Percentiles rank a stretch among this genome's conserved stretches.
These are phyloP conservation scores for Penicillium sumatraense DNA, from an alignment of 2,329 filamentous ascomycete genomes.

Conservation along the genomic window DNA sequence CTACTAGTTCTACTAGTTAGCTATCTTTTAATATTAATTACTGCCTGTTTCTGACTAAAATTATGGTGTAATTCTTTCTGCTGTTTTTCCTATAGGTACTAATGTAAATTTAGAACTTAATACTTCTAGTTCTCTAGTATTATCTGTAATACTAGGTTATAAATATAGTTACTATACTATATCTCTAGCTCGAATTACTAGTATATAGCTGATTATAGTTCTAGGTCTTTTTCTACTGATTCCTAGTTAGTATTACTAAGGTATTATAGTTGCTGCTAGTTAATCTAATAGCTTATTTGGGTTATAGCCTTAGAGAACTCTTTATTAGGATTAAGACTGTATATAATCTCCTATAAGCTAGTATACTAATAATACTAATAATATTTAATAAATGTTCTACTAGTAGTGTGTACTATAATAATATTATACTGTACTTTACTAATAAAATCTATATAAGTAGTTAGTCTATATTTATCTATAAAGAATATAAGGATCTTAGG, in stretches of 20 bases:
- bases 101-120: neutral
- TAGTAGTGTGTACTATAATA: slow-evolving; percentile 27
- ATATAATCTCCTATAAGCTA: slow-evolving; percentile 26
- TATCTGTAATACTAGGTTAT: neutral
- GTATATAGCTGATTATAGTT: neutral
- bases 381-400: slow-evolving; percentile 29
- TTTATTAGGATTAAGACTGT: slow-evolving; percentile 21
- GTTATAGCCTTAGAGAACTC: slow-evolving; percentile 20
- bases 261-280: slow-evolving; percentile 21
- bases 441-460: slow-evolving; percentile 20
- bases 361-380: slow-evolving; percentile 21
- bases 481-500: slow-evolving; percentile 6
- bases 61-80: neutral
- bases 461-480: too few species aligned
- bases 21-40: neutral
- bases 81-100: neutral
- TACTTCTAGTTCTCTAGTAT: neutral
- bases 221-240: neutral
- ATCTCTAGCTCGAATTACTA: neutral
- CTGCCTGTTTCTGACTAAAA: neutral
- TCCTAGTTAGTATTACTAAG: slow-evolving; percentile 12
- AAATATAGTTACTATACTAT: neutral
- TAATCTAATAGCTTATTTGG: slow-evolving; percentile 22
- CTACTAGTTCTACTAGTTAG: neutral
- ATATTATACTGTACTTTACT: slow-evolving; percentile 28